Evolutionary conservation across 169 alveolate genomes (phyloP), one percentile per base, ranked within the genome.

Genomic region (Besnoitia besnoiti): DNA sequence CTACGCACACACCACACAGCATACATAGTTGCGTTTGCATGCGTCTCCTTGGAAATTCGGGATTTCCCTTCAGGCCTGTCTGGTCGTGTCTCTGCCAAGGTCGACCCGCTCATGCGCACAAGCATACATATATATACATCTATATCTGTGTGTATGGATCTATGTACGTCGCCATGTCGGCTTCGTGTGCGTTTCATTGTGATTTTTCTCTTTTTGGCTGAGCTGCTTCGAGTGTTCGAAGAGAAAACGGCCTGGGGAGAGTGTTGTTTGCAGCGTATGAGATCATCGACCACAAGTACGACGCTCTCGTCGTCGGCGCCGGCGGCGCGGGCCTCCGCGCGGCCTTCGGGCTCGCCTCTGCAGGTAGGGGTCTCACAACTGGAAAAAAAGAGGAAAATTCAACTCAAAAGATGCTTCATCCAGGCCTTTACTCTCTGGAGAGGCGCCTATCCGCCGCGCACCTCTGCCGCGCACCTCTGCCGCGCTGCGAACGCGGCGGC

Each of bases 301-400:
- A 99, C 89, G 99, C 99, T 12, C 97, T 99, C 37, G 99, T 99
- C 35, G 99, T 99, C 40, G 99, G 99, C 21, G 99, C 99, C 30
- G 99, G 99, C 0, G 99, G 99, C 30, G 99, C 99, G 40, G 99
- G 99, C 30, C 96, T 98, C 51, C 96, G 99, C 55, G 99, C 99
- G 19, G 99, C 99, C 30, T 97, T 98, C 79, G 99, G 98, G 82
- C 96, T 98, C 51, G 97, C 97, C 33, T 90, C 94, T 47, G 87
- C 59, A 91, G 94, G 90, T 85, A 16, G 30, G 33, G 8, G 7
- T 16, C 16, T 16, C 59, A 49, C 59, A 49, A 49, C 24, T 10
- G 16, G 16, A 49, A 49, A 49, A 49, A 10, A 16, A 49, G 16
- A 10, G 24, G 59, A 49, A 16, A 16, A 10, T 49, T 49, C 59